phyloP scores from a whole-genome alignment of 768 basidiomycete species.

The Phlebiopsis flavidoalba region DNA sequence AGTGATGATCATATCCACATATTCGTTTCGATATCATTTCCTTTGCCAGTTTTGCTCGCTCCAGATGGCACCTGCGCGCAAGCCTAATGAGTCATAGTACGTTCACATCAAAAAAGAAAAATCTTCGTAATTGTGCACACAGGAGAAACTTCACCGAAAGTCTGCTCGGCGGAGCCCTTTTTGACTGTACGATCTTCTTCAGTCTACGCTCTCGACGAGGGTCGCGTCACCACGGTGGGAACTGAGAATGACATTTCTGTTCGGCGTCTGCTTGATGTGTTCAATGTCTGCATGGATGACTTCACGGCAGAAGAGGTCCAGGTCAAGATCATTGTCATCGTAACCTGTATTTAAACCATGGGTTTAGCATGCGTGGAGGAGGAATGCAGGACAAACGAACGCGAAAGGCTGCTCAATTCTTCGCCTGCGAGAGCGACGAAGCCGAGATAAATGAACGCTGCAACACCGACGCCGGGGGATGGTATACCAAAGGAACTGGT shows the following conservation, averaged over 20 bases:
- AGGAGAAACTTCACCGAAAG: too few relatives aligned
- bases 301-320: constrained; percentile 57
- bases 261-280: constrained; percentile 45
- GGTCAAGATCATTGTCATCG: constrained; percentile 66
- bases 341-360: constrained; percentile 36
- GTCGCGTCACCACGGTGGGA: too few relatives aligned
- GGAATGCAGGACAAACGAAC: constrained; percentile 25
- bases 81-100: too few relatives aligned
- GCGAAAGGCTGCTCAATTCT: constrained; percentile 69
- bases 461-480: constrained; percentile 62
- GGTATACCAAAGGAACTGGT: constrained; percentile 56
- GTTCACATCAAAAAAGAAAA: too few relatives aligned
- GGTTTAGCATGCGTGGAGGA: neutral
- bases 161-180: too few relatives aligned
- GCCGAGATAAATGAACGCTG: constrained; percentile 71
- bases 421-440: constrained; percentile 68
- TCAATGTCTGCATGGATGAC: constrained; percentile 55
- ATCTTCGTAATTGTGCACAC: too few relatives aligned
- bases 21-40: too few relatives aligned
- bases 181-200: too few relatives aligned
- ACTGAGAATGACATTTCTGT: constrained; percentile 32
- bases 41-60: too few relatives aligned
- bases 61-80: too few relatives aligned
- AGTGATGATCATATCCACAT: too few relatives aligned
- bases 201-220: too few relatives aligned